phyloP scores from a whole-genome alignment of 169 alveolate species.

The Babesia gibsoni region DNA sequence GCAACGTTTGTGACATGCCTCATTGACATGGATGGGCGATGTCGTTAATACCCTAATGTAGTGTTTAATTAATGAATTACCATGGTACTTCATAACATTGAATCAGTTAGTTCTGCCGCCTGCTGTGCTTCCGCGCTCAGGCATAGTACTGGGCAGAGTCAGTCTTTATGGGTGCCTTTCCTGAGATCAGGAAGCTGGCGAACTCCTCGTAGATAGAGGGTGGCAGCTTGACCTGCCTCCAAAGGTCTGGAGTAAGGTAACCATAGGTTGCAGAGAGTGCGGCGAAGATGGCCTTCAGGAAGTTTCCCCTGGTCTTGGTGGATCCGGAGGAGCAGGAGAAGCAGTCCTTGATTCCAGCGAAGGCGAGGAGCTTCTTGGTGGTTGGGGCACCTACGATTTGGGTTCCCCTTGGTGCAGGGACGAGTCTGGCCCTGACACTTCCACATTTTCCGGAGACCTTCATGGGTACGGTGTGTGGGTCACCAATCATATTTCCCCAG shows the following conservation, averaged over 20 bases:
- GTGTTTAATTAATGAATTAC: no score
- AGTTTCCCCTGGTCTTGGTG: conserved; percentile 98
- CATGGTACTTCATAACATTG: no score
- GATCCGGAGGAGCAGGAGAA: conserved; percentile 96
- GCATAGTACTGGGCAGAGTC: conserved; percentile 23
- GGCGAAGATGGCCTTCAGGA: conserved; percentile 93
- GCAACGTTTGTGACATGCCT: no score
- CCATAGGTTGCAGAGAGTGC: conserved; percentile 96
- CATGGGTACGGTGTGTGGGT: conserved; percentile 99
- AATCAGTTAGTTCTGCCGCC: no score
- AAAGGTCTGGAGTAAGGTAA: conserved; percentile 99
- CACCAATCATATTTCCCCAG: conserved; percentile 99
- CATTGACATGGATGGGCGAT: no score
- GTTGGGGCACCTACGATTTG: conserved; percentile 99
- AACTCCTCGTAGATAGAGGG: conserved; percentile 92
- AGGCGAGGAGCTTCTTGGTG: conserved; percentile 93
- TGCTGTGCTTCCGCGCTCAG: no score
- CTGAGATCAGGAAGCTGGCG: conserved; percentile 89
- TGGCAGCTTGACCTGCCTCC: conserved; percentile 88
- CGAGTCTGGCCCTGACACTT: conserved; percentile 98
- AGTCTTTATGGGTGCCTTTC: conserved; percentile 29
- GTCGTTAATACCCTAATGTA: no score
- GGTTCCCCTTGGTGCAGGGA: conserved; percentile 99
- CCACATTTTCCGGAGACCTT: conserved; percentile 99
- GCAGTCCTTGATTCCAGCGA: conserved; percentile 99